Percentiles rank a stretch among this genome's conserved stretches.
Evolutionary conservation across 2,329 filamentous ascomycete genomes (phyloP).

Genomic region (Penicillium sp.): DNA sequence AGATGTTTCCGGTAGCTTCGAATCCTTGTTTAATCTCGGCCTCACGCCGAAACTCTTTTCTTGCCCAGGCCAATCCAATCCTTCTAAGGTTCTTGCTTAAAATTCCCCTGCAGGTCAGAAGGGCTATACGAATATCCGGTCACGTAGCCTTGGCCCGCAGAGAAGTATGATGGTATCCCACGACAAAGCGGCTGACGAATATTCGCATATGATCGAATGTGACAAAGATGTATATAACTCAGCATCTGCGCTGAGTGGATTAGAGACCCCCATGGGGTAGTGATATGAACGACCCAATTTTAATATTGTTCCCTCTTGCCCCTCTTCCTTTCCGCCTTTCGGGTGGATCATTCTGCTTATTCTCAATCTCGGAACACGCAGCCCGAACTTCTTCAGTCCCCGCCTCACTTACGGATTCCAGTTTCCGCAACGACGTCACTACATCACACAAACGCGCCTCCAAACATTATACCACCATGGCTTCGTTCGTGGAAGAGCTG

Average conservation of each 20-base stretch:
- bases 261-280: not conserved
- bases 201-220: not conserved
- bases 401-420: slow-evolving; percentile 18
- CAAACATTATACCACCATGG: slow-evolving; percentile 32
- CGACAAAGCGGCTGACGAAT: slow-evolving; percentile 4
- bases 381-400: slow-evolving; percentile 3
- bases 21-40: not conserved
- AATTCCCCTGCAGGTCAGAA: slow-evolving; percentile 1
- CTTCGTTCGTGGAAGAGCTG: slow-evolving; percentile 68
- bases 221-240: not conserved
- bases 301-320: not conserved
- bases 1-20: not conserved
- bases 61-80: not conserved
- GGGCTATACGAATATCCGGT: slow-evolving; percentile 9
- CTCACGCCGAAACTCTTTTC: slow-evolving; percentile 1
- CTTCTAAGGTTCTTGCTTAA: not conserved
- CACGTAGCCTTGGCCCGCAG: not conserved
- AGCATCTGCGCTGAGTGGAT: not conserved
- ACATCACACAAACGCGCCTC: not conserved
- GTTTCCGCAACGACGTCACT: slow-evolving; percentile 23
- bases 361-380: slow-evolving; percentile 9
- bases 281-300: not conserved
- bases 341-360: slow-evolving; percentile 3
- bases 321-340: not conserved
- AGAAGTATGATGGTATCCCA: slow-evolving; percentile 7